Evolutionary conservation across 139 green algal genomes (phyloP), one percentile per base, ranked within the genome.

Genomic region (Chlorella sp.): DNA sequence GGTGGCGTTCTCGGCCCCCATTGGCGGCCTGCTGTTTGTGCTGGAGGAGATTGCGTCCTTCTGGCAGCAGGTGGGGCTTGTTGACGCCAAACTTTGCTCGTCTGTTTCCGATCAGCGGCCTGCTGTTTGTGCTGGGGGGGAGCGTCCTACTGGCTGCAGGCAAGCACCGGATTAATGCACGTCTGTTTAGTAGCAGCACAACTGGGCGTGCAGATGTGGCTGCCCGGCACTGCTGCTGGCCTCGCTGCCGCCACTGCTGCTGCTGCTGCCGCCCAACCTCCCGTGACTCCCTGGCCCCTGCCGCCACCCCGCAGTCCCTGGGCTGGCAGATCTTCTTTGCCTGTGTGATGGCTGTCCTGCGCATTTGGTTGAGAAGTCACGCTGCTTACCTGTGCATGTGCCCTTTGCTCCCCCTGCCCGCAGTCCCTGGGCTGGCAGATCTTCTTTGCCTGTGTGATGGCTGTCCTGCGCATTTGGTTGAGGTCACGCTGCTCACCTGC

Each of bases 31-130:
- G 85, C 90, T 98, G 68, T 98, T 97, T 86, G 91, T 94, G 32
- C 95, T 97, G 82, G 95, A 98, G 85, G 95, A 98, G 91, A 88
- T 98, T 56, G 93, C 94, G 17, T 94, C 88, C 56, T 96, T 94
- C 90, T 97, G 93, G 90, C 91, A 94, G 88, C 91, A 94, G 73
- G 80, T 82, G 36, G 40, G n/a, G n/a, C 28, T 1, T 14, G 56
- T 24, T 41, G n/a, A n/a, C n/a, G n/a, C n/a, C n/a, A n/a, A n/a
- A n/a, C 67, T 74, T 17, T 41, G 34, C 17, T 17, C 3, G 67
- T 43, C 5, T 74, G 34, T 74, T 20, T 74, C 24, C 32, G 36
- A 30, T 41, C 17, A 41, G 67, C n/a, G n/a, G n/a, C n/a, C n/a
- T n/a, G n/a, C n/a, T n/a, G n/a, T n/a, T n/a, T 54, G 46, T 54